phyloP scores from a whole-genome alignment of 2,329 filamentous ascomycete genomes.

The Pseudogymnoascus sp. region DNA sequence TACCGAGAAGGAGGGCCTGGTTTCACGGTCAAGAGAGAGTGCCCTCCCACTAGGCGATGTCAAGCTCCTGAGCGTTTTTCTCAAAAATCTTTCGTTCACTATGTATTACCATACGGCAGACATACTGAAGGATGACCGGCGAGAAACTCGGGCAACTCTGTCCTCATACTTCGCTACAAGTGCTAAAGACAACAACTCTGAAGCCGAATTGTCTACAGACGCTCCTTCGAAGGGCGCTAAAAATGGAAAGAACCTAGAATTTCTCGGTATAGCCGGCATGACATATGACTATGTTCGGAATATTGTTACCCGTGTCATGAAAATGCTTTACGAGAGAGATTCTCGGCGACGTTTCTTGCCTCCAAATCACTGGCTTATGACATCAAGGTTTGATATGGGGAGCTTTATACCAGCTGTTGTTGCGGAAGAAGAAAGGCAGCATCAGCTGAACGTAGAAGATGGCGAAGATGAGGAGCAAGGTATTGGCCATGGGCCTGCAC shows the following conservation, averaged over 20 bases:
- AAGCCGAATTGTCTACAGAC: not conserved
- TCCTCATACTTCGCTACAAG: slow-evolving; percentile 35
- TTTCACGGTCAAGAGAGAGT: slow-evolving; percentile 47
- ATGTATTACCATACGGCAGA: slow-evolving; percentile 77
- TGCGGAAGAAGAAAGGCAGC: slow-evolving; percentile 73
- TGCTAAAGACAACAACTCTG: slow-evolving; percentile 1
- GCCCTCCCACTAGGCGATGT: slow-evolving; percentile 65
- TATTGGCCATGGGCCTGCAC: slow-evolving; percentile 30
- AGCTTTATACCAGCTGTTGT: slow-evolving; percentile 82
- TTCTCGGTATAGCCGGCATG: slow-evolving; percentile 59
- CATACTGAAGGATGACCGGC: slow-evolving; percentile 37
- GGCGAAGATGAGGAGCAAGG: slow-evolving; percentile 44
- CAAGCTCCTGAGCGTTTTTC: slow-evolving; percentile 65
- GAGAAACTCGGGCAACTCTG: slow-evolving; percentile 31
- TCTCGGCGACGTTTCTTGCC: slow-evolving; percentile 80
- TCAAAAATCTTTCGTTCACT: slow-evolving; percentile 86
- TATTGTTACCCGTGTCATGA: slow-evolving; percentile 70
- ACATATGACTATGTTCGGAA: slow-evolving; percentile 70
- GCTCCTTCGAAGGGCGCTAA: slow-evolving; percentile 1
- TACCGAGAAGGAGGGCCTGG: slow-evolving; percentile 32
- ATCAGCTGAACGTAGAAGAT: slow-evolving; percentile 54
- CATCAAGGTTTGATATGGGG: slow-evolving; percentile 74
- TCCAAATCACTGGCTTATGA: slow-evolving; percentile 90
- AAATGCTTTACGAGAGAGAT: slow-evolving; percentile 87
- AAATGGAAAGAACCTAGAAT: slow-evolving; percentile 13